Evolutionary conservation across 2,329 filamentous ascomycete genomes (phyloP), one percentile per base, ranked within the genome.

Genomic region (Colletotrichum lindemuthianum): DNA sequence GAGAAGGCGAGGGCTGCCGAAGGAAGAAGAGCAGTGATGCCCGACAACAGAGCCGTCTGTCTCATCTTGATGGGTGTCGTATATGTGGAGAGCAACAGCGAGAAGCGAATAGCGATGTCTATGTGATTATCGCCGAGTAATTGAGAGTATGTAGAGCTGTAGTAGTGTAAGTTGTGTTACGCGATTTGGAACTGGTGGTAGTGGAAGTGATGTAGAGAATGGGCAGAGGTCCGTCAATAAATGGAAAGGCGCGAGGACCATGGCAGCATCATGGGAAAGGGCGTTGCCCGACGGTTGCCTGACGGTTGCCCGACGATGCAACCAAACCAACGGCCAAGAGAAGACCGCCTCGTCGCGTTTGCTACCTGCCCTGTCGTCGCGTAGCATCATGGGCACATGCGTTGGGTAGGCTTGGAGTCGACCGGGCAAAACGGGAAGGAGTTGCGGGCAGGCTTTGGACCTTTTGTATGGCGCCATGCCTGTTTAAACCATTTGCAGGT

Each of bases 31-130:
- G 44, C 63, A n/a, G 63, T 44, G 15, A 66, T 34, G 60, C 63
- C 63, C 32, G 60, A 45, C 54, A 66, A 24, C 40, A 66, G n/a
- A 15, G 44, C 41, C 6, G 59, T 51, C 44, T 66, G 63, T 55
- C 49, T 66, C 59, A 64, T 66, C 11, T 33, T 57, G 54, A n/a
- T n/a, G 40, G 40, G n/a, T 32, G 40, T 51, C 11, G 47, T 13
- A 34, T 11, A 9, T 37, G 15, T 44, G 13, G 15, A 33, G 36
- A 24, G 24, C 24, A 24, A 24, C 24, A 24, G 24, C 24, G 5
- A 24, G 48, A 52, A 48, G 34, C 34, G 47, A 32, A 44, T 53
- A n/a, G 36, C 5, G 10, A 41, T 45, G 53, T 32, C 33, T 41
- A 24, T 15, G 43, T 33, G 44, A 48, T 47, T 16, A 40, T 32